Base-by-base conservation (phyloP, 2,329 filamentous ascomycete genomes). In the Didymella pinodella region DNA sequence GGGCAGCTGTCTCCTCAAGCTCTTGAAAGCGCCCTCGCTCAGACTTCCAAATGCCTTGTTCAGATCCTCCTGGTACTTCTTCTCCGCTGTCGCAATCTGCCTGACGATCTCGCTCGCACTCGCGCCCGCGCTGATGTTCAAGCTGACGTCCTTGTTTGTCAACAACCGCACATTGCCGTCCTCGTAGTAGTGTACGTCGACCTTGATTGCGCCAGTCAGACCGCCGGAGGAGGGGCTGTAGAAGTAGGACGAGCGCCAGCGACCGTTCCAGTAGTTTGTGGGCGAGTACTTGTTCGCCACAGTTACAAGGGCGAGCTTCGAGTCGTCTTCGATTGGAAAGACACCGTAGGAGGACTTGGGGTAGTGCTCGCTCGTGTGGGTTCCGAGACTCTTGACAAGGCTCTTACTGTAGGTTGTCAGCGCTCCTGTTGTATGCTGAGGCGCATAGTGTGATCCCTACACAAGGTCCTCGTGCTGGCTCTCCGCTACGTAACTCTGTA, bases 181-280 rank as follows among this genome's bases (percentile, higher is more conserved):
- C 81, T 99, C 95, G 82, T 99, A 99, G 84, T 99, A 99, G 83
- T 99, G 95, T 50, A 99, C 94, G 69, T 98, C 93, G 53, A 97
- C 91, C 77, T 94, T 92, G 78, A 98, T 88, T 59, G 84, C 88
- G 69, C 95, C 95, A 36, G 88, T 87, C 43, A 98, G 81, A 47
- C 83, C 83, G 64, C 84, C 83, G 3, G 86, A 83, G 1, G 86
- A 85, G 0, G 93, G 88, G 63, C 89, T 85, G 78, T 90, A 90
- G 70, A 90, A 85, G 82, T 98, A 98, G 52, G 90, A 84, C 47
- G 92, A 93, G 72, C 95, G 91, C 92, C 95, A 99, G 63, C 95
- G 92, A 63, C 95, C 95, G 80, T 97, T 98, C 92, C 95, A 98
- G 84, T 93, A 99, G 84, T 99, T 99, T 77, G 93, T 92, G 7